Evolutionary conservation across 768 basidiomycete species (phyloP).

Genomic region (Tulasnella sp.): DNA sequence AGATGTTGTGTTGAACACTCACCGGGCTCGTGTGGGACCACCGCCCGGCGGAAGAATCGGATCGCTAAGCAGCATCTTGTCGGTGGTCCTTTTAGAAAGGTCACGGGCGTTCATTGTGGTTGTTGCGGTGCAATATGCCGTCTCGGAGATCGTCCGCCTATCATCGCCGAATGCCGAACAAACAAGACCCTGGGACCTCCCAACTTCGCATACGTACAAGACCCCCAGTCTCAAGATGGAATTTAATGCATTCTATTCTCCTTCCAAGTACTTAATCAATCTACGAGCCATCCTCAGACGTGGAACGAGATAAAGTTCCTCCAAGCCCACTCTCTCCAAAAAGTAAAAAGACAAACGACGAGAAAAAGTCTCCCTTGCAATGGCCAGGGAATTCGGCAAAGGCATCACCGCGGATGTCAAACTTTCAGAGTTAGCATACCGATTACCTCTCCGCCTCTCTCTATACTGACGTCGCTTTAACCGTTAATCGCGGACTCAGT

Average conservation of each 20-base stretch:
- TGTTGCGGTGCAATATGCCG: background rate
- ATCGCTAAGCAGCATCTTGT: no score
- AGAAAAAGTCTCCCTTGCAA: background rate
- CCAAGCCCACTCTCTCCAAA: no score
- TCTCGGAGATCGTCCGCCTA: background rate
- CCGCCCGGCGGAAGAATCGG: no score
- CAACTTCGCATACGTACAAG: no score
- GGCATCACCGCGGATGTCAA: background rate
- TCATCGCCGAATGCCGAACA: no score
- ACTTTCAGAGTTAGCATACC: background rate
- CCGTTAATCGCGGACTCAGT: background rate
- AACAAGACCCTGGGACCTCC: no score
- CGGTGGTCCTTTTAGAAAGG: no score
- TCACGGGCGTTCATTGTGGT: background rate
- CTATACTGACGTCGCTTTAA: background rate
- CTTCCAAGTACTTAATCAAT: background rate
- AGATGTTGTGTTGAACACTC: no score
- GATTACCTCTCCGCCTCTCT: background rate
- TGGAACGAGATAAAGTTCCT: no score
- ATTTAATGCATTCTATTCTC: background rate
- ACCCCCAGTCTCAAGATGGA: background rate
- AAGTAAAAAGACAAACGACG: no score
- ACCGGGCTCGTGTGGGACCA: no score
- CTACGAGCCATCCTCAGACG: no score
- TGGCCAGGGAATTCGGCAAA: background rate